Conservation (phyloP, 805 yeast species). For the Pachysolen tannophilus region DNA sequence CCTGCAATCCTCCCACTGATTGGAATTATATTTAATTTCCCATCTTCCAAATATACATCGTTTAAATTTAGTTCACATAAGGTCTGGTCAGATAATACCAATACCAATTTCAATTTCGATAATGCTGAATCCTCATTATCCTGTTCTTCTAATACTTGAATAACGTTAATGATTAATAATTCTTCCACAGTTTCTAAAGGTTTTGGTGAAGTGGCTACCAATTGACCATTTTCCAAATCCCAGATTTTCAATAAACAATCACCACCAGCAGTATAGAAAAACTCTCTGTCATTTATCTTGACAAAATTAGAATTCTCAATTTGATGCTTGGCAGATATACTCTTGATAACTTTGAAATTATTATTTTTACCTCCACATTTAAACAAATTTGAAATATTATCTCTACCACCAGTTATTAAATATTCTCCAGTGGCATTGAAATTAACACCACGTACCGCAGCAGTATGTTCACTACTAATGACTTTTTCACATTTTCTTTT, state of each 20-base stretch:
- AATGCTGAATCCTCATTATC: no score
- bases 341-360: conserved; percentile 33
- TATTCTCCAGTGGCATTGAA: conserved; percentile 44
- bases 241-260: conserved; percentile 62
- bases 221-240: conserved; percentile 41
- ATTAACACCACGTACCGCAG: conserved; percentile 81
- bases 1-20: conserved; percentile 59
- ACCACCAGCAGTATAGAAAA: conserved; percentile 72
- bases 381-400: conserved; percentile 61
- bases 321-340: conserved; percentile 67
- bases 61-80: conserved; percentile 29
- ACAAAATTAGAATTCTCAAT: conserved; percentile 66
- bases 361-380: conserved; percentile 39
- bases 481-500: conserved; percentile 59
- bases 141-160: conserved; percentile 23
- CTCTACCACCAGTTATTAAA: conserved; percentile 84
- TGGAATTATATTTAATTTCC: conserved; percentile 28
- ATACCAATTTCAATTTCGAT: no score
- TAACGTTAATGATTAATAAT: conserved; percentile 57
- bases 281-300: conserved; percentile 21
- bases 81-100: conserved; percentile 82
- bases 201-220: conserved; percentile 34
- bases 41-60: no score
- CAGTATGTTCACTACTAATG: conserved; percentile 63
- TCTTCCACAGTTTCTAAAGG: conserved; percentile 65